phyloP scores from a whole-genome alignment of 208 protist genomes.

The Acanthamoeba lenticulata region DNA sequence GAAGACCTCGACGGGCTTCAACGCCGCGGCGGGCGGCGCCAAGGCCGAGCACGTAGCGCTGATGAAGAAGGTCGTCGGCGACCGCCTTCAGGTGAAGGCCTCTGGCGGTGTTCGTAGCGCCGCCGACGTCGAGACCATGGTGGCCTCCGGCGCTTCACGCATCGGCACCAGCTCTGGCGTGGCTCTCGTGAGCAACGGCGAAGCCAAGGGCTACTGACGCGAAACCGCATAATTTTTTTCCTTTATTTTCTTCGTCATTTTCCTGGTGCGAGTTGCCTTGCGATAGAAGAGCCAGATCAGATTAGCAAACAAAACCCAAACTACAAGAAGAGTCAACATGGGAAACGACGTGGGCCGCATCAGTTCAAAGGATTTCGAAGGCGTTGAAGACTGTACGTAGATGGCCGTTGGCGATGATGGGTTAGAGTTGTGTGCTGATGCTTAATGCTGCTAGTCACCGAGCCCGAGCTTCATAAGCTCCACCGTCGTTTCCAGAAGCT shows the following conservation, averaged over 20 bases:
- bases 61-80: slow-evolving; percentile 93
- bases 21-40: slow-evolving; percentile 85
- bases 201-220: slow-evolving; percentile 60
- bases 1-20: slow-evolving; percentile 96
- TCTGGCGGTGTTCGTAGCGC: slow-evolving; percentile 92
- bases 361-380: background rate
- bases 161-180: slow-evolving; percentile 94
- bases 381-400: slow-evolving; percentile 2
- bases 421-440: too few relatives aligned
- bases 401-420: too few relatives aligned
- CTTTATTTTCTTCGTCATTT: too few relatives aligned
- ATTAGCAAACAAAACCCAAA: too few relatives aligned
- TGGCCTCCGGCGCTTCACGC: slow-evolving; percentile 88
- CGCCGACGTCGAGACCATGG: slow-evolving; percentile 88
- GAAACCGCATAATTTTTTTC: too few relatives aligned
- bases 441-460: too few relatives aligned
- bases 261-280: too few relatives aligned
- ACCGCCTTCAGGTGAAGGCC: slow-evolving; percentile 71
- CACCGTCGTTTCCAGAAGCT: slow-evolving; percentile 88
- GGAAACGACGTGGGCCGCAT: slow-evolving; percentile 1
- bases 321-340: too few relatives aligned
- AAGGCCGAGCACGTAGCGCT: slow-evolving; percentile 91
- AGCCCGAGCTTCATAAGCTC: slow-evolving; percentile 84
- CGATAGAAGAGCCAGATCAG: too few relatives aligned
- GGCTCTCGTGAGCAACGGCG: slow-evolving; percentile 81